Base-by-base conservation (phyloP, 2,329 filamentous ascomycete species). In the Xylariales sp. region DNA sequence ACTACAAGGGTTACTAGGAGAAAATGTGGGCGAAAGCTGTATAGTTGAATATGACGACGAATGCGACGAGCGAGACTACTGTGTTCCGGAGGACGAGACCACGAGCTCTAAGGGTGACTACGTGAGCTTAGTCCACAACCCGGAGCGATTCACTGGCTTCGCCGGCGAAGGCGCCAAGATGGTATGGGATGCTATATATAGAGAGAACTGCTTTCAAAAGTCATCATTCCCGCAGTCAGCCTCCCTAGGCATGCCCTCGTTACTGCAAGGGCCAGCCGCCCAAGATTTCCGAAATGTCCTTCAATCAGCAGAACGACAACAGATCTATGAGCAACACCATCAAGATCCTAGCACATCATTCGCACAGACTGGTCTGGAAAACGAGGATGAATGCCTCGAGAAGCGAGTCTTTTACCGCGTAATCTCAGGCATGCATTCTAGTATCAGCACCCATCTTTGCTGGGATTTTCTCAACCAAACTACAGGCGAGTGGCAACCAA, bases 381-480 rank as follows among this genome's bases (percentile, higher is more conserved):
- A 90, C 55, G 94, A 97, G 73, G 94, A 97, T 73, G 93, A 97
- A 77, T 99, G 96, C 76, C 83, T 99, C 30, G 96, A 99, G 84
- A 98, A 99, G 86, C 91, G 96, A n/a, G 96, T 98, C 45, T 99
- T 99, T 80, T 96, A 98, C 81, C 89, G 94, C 6, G 90, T 99
- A 70, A 89, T 99, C 69, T 97, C 94, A 59, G 96, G 96, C 50
- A 97, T 99, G 96, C 96, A 99, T 80, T 93, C 96, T 16, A 97
- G 94, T 71, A 99, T 99, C 79, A 97, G 93, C 72, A 93, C 94
- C 0, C 96, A 99, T 80, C 84, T 99, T 49, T 99, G 96, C 86
- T 96, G 92, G 90, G 92, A 98, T 76, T 97, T 96, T 76, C 84
- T 98, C 71, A 97, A 99, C 81, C 94, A 97, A 82, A 94, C 92